These are phyloP conservation scores for Prunus salicina DNA, from an alignment of 306 rosid species.

Conservation along the genomic window DNA sequence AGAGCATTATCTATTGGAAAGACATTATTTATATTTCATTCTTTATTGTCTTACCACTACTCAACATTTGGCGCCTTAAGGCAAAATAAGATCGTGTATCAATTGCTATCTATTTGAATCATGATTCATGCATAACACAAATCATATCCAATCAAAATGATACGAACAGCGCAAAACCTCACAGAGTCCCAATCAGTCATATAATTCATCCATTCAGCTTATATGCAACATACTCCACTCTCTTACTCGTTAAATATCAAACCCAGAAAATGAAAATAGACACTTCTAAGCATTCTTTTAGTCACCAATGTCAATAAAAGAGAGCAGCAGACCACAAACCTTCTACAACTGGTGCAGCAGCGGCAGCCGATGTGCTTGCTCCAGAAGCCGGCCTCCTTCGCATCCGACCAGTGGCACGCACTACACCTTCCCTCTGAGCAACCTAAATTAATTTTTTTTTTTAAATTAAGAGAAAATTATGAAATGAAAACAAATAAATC, in stretches of 20 bases:
- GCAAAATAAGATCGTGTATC: neutral
- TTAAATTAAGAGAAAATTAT: neutral
- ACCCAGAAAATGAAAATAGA: neutral
- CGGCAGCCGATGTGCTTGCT: slow-evolving; percentile 74
- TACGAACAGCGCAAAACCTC: neutral
- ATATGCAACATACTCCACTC: neutral
- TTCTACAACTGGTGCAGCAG: slow-evolving; percentile 50
- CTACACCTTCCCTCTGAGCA: slow-evolving; percentile 67
- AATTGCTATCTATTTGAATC: neutral
- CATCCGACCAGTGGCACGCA: slow-evolving; percentile 82
- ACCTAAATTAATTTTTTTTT: slow-evolving; percentile 41
- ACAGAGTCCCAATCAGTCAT: neutral
- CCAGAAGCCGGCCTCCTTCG: slow-evolving; percentile 84
- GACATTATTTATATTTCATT: neutral
- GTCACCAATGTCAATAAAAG: neutral
- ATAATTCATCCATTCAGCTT: neutral
- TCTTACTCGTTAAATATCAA: neutral
- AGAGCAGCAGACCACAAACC: slow-evolving; percentile 33
- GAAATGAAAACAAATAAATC: neutral
- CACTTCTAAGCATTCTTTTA: neutral
- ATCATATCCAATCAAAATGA: neutral
- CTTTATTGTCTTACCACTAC: neutral
- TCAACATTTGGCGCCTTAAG: neutral
- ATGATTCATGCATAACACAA: neutral
- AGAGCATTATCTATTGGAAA: neutral